These are phyloP conservation scores for Lichtheimia ramosa DNA, from an alignment of 371 early-diverging fungal species.

Conservation along the genomic window DNA sequence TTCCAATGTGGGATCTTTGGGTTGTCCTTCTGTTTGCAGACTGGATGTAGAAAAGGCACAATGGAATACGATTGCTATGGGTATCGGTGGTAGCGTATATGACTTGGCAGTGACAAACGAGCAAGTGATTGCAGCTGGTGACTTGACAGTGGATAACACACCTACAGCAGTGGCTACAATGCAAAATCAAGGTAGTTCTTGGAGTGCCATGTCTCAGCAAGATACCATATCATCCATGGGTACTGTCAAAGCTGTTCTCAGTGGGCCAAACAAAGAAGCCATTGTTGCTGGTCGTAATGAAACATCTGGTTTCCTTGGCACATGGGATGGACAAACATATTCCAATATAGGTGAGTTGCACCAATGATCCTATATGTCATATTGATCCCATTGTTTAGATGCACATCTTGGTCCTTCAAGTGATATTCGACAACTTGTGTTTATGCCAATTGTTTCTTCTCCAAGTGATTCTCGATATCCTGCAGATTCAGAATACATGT, in stretches of 20 bases:
- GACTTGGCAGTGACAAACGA: constrained; percentile 11
- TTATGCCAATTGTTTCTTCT: constrained; percentile 25
- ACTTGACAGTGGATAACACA: constrained; percentile 23
- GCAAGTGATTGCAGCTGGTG: constrained; percentile 18
- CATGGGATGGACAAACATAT: constrained; percentile 19
- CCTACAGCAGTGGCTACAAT: constrained; percentile 34
- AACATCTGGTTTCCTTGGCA: constrained; percentile 12
- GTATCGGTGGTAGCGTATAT: constrained; percentile 14
- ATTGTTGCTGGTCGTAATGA: constrained; percentile 31
- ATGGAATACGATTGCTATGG: constrained; percentile 32
- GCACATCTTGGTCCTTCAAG: constrained; percentile 18
- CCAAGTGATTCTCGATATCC: constrained; percentile 25
- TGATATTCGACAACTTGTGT: constrained; percentile 30
- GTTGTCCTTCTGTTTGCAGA: constrained; percentile 42
- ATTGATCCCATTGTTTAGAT: not conserved
- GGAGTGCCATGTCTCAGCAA: constrained; percentile 29
- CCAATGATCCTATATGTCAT: not conserved
- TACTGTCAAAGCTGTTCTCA: constrained; percentile 21
- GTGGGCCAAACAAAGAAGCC: constrained; percentile 19
- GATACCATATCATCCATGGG: constrained; percentile 11
- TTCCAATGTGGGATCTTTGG: constrained; percentile 36
- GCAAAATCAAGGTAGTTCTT: constrained; percentile 13
- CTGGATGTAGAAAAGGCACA: constrained; percentile 25
- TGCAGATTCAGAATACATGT: constrained; percentile 25
- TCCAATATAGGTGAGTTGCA: constrained; percentile 15